These are phyloP conservation scores for Podospora pseudoanserina DNA, from an alignment of 495 filamentous ascomycete genomes.

Conservation along the genomic window DNA sequence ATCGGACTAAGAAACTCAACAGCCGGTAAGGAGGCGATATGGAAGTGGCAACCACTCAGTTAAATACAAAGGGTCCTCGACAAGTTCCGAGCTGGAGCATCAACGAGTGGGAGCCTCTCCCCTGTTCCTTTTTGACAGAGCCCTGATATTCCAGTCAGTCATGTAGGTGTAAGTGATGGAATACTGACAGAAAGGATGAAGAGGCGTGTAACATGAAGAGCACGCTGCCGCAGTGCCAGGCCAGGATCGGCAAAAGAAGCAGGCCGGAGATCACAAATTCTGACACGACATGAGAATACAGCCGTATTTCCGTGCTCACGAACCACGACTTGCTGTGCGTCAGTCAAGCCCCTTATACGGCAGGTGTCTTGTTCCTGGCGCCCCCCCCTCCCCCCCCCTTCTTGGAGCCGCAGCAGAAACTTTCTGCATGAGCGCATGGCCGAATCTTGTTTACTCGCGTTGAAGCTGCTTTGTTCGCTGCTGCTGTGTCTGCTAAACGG, in stretches of 20 bases:
- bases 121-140: neutral
- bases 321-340: neutral
- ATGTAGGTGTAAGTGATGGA: neutral
- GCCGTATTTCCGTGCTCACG: neutral
- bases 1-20: neutral
- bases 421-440: slow-evolving; percentile 12
- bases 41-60: neutral
- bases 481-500: slow-evolving; percentile 10
- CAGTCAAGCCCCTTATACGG: neutral
- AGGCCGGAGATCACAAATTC: neutral
- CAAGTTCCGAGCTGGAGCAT: neutral
- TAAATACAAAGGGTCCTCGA: neutral
- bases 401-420: slow-evolving; percentile 1
- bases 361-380: neutral
- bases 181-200: neutral
- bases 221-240: neutral
- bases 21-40: neutral
- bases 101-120: neutral
- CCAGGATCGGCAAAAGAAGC: neutral
- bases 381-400: neutral
- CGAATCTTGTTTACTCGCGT: slow-evolving; percentile 18
- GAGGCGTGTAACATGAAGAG: neutral
- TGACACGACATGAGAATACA: neutral
- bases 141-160: neutral
- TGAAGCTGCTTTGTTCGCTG: neutral